Evolutionary conservation across 2,329 filamentous ascomycete species (phyloP).

Genomic region (Penicillium glabrum): DNA sequence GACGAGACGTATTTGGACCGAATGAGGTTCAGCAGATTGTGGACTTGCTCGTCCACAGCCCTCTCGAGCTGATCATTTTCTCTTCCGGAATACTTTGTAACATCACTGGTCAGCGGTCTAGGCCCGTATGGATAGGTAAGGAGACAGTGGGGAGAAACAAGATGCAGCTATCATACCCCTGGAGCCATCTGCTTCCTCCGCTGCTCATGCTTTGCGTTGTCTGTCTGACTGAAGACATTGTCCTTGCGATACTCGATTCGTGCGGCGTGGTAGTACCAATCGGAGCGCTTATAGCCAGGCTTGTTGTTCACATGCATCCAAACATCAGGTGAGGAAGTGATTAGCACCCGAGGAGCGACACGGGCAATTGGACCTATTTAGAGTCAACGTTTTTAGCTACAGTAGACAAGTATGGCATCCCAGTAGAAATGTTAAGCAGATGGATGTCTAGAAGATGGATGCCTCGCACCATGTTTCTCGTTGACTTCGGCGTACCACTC

Average conservation of each 20-base stretch:
- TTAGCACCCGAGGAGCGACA: conserved; percentile 14
- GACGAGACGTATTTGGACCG: conserved; percentile 46
- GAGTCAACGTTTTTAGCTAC: too few species aligned
- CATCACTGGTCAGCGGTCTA: neutral
- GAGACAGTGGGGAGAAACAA: neutral
- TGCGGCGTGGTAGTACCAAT: conserved; percentile 16
- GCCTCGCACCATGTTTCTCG: conserved; percentile 15
- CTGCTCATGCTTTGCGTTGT: conserved; percentile 13
- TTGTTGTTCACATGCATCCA: conserved; percentile 22
- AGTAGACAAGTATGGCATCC: too few species aligned
- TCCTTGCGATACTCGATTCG: conserved; percentile 18
- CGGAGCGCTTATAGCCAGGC: conserved; percentile 17
- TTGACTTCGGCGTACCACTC: conserved; percentile 19
- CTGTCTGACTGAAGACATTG: conserved; percentile 19
- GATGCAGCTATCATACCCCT: conserved; percentile 12
- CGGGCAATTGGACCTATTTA: conserved; percentile 13
- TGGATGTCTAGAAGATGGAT: neutral
- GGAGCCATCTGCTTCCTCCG: conserved; percentile 22
- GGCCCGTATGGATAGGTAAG: neutral
- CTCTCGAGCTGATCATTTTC: conserved; percentile 54
- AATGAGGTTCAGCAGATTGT: conserved; percentile 50
- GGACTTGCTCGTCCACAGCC: conserved; percentile 50
- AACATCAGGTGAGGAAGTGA: conserved; percentile 18
- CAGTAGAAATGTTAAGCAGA: too few species aligned
- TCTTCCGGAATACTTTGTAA: conserved; percentile 50